Conservation (phyloP, 805 yeast genomes). For the Brettanomyces sp. region DNA sequence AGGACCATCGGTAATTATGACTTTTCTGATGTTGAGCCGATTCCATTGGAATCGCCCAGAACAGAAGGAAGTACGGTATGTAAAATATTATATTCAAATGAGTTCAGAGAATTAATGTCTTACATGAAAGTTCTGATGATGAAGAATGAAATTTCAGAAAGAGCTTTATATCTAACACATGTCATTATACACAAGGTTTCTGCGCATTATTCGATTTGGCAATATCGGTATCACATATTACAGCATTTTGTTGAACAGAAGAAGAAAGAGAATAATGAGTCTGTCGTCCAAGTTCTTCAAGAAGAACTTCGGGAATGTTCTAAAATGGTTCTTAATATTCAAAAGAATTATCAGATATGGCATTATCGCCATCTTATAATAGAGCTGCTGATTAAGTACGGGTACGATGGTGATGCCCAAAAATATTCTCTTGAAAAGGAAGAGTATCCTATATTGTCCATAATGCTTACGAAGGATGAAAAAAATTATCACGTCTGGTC, state of each 20-base stretch:
- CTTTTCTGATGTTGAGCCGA: constrained; percentile 9
- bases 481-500: constrained; percentile 98
- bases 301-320: constrained; percentile 77
- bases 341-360: constrained; percentile 97
- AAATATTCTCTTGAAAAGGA: constrained; percentile 31
- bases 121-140: constrained; percentile 50
- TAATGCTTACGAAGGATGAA: constrained; percentile 67
- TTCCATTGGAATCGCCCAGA: constrained; percentile 7
- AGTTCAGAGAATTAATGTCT: constrained; percentile 56
- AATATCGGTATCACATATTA: constrained; percentile 50
- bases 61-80: constrained; percentile 30
- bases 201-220: constrained; percentile 91
- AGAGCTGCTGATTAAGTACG: constrained; percentile 16
- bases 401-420: constrained; percentile 5
- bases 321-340: constrained; percentile 58
- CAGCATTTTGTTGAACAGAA: constrained; percentile 22
- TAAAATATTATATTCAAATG: constrained; percentile 62
- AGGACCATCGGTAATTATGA: constrained; percentile 1
- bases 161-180: constrained; percentile 64
- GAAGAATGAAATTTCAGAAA: constrained; percentile 50
- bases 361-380: constrained; percentile 72
- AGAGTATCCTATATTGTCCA: constrained; percentile 57
- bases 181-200: constrained; percentile 60
- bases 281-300: constrained; percentile 14
- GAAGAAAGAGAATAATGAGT: not conserved